phyloP scores from a whole-genome alignment of 495 filamentous ascomycete genomes.

The Symbiotaphrina buchneri region DNA sequence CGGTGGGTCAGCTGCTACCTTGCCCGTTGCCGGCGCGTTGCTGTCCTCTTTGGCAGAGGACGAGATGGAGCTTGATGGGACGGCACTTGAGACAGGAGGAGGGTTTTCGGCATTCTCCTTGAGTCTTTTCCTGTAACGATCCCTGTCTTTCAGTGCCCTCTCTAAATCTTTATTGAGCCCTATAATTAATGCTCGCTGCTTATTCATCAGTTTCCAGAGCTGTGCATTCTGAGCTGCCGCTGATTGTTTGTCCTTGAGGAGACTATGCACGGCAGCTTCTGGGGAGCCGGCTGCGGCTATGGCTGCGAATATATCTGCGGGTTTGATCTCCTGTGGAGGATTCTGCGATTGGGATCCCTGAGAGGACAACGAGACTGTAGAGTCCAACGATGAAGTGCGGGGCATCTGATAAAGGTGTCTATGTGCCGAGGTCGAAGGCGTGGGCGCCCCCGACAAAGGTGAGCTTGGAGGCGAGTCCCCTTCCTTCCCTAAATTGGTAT shows the following conservation, averaged over 20 bases:
- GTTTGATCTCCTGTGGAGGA: slow-evolving; percentile 16
- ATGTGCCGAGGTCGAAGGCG: no score
- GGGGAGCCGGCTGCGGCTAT: slow-evolving; percentile 70
- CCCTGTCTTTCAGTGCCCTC: slow-evolving; percentile 80
- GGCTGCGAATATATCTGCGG: slow-evolving; percentile 44
- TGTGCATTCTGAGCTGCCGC: slow-evolving; percentile 76
- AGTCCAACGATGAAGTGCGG: slow-evolving; percentile 85
- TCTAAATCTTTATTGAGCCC: slow-evolving; percentile 92
- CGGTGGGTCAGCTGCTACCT: no score
- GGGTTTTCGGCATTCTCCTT: slow-evolving; percentile 42
- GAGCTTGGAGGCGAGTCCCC: no score
- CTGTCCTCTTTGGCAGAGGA: slow-evolving; percentile 3
- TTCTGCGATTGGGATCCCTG: slow-evolving; percentile 41
- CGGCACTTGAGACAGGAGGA: slow-evolving; percentile 9
- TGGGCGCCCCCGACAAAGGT: no score
- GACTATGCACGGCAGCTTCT: slow-evolving; percentile 69
- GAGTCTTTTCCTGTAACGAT: slow-evolving; percentile 73
- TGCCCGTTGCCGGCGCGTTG: not conserved
- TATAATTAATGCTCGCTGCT: slow-evolving; percentile 80
- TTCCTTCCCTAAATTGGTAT: no score
- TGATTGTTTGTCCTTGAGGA: slow-evolving; percentile 79
- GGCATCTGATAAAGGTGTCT: no score
- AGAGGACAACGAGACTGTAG: slow-evolving; percentile 45
- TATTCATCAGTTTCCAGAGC: slow-evolving; percentile 87
- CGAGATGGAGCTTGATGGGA: no score